Conservation (phyloP, 2,329 filamentous ascomycete genomes). For the Anthostomella pinea region DNA sequence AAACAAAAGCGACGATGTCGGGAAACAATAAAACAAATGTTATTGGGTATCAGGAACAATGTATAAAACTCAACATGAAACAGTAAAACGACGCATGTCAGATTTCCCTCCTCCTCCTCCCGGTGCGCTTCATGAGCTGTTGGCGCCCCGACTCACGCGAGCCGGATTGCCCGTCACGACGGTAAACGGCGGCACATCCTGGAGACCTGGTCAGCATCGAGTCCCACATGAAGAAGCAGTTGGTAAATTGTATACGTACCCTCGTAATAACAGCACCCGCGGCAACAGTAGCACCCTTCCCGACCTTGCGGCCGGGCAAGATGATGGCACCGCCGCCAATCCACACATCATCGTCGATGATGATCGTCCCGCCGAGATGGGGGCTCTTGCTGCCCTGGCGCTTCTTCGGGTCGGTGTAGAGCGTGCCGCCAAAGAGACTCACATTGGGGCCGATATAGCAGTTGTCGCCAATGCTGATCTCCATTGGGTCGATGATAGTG, state of each 20-base stretch:
- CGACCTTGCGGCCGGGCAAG: slow-evolving; percentile 75
- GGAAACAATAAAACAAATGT: slow-evolving; percentile 9
- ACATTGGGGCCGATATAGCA: slow-evolving; percentile 80
- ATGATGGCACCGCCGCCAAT: slow-evolving; percentile 76
- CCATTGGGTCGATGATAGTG: slow-evolving; percentile 80
- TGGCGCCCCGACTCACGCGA: slow-evolving; percentile 46
- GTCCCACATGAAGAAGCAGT: neutral
- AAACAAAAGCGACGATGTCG: too few species aligned
- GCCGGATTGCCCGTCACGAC: slow-evolving; percentile 70
- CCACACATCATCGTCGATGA: slow-evolving; percentile 83
- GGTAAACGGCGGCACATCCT: slow-evolving; percentile 66
- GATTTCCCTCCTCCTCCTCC: neutral
- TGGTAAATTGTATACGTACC: slow-evolving; percentile 37
- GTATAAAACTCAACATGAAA: slow-evolving; percentile 7
- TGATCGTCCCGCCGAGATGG: slow-evolving; percentile 67
- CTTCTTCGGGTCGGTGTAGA: slow-evolving; percentile 69
- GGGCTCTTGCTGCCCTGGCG: slow-evolving; percentile 72
- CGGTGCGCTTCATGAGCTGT: slow-evolving; percentile 17
- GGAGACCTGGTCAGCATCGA: slow-evolving; percentile 6
- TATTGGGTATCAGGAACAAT: slow-evolving; percentile 17
- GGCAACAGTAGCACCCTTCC: slow-evolving; percentile 74
- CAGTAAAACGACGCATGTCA: slow-evolving; percentile 1
- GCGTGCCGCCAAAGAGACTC: slow-evolving; percentile 74
- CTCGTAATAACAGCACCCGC: slow-evolving; percentile 85
- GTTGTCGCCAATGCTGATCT: slow-evolving; percentile 76